Evolutionary conservation across 768 basidiomycete species (phyloP), one percentile per base, ranked within the genome.

Genomic region (Dioszegia aurantiaca): DNA sequence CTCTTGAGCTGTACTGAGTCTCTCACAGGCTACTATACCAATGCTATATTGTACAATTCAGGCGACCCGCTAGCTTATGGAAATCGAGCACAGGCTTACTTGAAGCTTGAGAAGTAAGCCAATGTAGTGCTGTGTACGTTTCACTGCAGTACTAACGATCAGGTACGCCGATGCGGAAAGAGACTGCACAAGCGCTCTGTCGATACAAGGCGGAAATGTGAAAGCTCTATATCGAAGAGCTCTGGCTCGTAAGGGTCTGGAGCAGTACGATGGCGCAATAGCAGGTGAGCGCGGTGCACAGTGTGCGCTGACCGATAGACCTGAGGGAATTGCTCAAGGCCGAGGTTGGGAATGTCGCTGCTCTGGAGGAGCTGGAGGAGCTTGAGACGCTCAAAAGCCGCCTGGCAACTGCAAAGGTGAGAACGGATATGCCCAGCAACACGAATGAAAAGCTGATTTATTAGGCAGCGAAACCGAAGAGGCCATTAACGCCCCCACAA

Each of bases 31-130:
- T 86, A 90, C 72, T 97, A 95, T 77, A 87, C 88, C 30, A 78
- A 83, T 0, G 92, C 93, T 3, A 84, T 87, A 43, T 74, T 89
- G 19, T 82, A 85, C 1, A 86, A 93, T 75, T 78, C 81, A 0
- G 79, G 73, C 0, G 89, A 94, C 67, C 80, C 83, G n/a, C 87
- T 89, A 0, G 88, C 86, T 62, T 85, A 87, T 31, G 80, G 93
- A 31, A 97, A 97, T 72, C 84, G 93, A 42, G 89, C 90, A 2
- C 88, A 89, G 33, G 89, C 90, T 26, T 93, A 93, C 79, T 82
- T 97, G 60, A 93, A 91, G 81, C 83, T 94, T 79, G 86, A 85
- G 83, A 95, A 94, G 91, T 91, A 81, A 80, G 90, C 86, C 77
- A 67, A 58, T 52, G 48, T 4, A 39, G n/a, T n/a, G n/a, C n/a